Conservation (phyloP, 768 basidiomycete species). For the Boletus rubroflammeus region DNA sequence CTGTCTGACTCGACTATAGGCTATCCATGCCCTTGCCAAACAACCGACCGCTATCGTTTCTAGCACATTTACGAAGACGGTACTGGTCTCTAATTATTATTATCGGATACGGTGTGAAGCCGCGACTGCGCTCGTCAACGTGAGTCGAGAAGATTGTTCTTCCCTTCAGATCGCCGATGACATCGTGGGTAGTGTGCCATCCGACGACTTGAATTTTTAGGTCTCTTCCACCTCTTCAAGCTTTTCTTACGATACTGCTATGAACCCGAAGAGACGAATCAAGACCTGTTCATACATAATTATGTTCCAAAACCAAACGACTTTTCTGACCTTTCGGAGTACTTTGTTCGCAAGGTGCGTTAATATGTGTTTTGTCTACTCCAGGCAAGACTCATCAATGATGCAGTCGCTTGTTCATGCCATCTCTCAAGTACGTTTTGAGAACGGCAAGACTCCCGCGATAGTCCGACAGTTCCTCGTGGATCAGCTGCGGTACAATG, state of each 20-base stretch:
- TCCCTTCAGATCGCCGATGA: slow-evolving; percentile 10
- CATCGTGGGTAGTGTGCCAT: slow-evolving; percentile 66
- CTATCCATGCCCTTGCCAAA: slow-evolving; percentile 81
- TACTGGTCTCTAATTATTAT: slow-evolving; percentile 93
- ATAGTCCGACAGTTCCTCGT: slow-evolving; percentile 86
- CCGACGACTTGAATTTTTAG: slow-evolving; percentile 78
- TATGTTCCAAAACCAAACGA: slow-evolving; percentile 96
- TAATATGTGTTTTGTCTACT: not conserved
- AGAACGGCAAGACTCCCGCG: slow-evolving; percentile 80
- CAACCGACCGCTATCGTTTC: slow-evolving; percentile 84
- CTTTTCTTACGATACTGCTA: slow-evolving; percentile 89
- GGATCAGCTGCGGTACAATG: slow-evolving; percentile 92
- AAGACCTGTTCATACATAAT: slow-evolving; percentile 81
- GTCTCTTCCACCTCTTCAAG: slow-evolving; percentile 94
- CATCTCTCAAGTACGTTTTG: slow-evolving; percentile 82
- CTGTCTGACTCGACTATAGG: slow-evolving; percentile 47
- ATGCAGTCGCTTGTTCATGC: slow-evolving; percentile 72
- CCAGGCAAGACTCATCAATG: slow-evolving; percentile 4
- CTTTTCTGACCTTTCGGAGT: slow-evolving; percentile 87
- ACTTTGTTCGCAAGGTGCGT: slow-evolving; percentile 88
- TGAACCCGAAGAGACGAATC: slow-evolving; percentile 75
- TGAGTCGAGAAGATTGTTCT: slow-evolving; percentile 37
- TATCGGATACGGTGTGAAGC: slow-evolving; percentile 96
- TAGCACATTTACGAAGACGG: slow-evolving; percentile 88
- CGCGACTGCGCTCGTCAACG: slow-evolving; percentile 75